Evolutionary conservation across 345 rosid genomes (phyloP).

Genomic region (Arabis hirsuta): DNA sequence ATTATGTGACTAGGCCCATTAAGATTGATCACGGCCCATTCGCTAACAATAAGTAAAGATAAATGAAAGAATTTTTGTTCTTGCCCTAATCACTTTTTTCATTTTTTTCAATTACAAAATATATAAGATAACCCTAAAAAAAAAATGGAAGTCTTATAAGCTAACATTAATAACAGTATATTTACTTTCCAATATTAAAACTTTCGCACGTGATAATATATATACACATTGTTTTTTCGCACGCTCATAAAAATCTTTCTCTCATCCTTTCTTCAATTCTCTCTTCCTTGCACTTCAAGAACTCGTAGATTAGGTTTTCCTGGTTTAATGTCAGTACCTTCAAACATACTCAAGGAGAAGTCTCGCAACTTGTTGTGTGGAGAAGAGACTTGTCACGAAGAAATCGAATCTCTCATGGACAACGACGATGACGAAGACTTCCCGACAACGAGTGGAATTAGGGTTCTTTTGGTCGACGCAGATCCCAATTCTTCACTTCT

Average conservation of each 20-base stretch:
- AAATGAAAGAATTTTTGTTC: background rate
- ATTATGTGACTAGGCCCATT: too few species aligned
- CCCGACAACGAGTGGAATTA: background rate
- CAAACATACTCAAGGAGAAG: background rate
- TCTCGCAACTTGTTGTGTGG: slow-evolving; percentile 9
- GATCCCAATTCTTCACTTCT: slow-evolving; percentile 17
- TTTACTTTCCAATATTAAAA: slow-evolving; percentile 23
- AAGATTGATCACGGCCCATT: too few species aligned
- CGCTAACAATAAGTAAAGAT: background rate
- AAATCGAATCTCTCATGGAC: background rate
- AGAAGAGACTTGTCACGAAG: background rate
- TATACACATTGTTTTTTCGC: slow-evolving; percentile 21
- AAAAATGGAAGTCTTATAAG: slow-evolving; percentile 7
- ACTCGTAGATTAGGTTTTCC: background rate
- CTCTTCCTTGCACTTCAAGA: slow-evolving; percentile 22
- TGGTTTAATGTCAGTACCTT: slow-evolving; percentile 15
- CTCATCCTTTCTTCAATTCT: slow-evolving; percentile 32
- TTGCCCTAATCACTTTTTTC: background rate
- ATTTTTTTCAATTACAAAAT: background rate
- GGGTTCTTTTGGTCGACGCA: slow-evolving; percentile 38
- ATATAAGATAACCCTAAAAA: background rate
- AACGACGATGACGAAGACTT: slow-evolving; percentile 24
- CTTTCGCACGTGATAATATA: slow-evolving; percentile 28
- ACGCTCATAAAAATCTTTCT: slow-evolving; percentile 25
- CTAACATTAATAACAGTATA: slow-evolving; percentile 30